phyloP scores from a whole-genome alignment of 2,329 filamentous ascomycete species.

The Aureobasidium sp. region DNA sequence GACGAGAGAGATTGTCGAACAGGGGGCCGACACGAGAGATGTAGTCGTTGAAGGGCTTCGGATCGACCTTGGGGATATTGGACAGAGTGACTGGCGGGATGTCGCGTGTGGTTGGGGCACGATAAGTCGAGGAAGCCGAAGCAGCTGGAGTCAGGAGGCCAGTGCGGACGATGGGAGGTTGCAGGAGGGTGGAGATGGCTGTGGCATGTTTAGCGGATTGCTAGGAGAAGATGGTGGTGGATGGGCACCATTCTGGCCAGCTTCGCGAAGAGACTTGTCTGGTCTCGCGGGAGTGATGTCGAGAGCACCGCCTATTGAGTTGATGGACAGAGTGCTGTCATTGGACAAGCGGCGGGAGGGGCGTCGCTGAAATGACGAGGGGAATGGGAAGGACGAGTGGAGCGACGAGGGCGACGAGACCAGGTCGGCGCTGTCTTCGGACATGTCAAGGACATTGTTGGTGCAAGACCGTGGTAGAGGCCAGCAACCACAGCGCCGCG shows the following conservation, averaged over 20 bases:
- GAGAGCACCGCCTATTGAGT: slow-evolving; percentile 73
- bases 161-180: slow-evolving; percentile 82
- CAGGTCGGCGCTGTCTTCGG: slow-evolving; percentile 42
- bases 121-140: slow-evolving; percentile 42
- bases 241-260: slow-evolving; percentile 69
- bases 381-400: slow-evolving; percentile 48
- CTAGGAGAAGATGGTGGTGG: neutral
- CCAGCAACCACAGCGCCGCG: neutral
- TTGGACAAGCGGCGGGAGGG: slow-evolving; percentile 67
- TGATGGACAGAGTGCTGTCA: slow-evolving; percentile 63
- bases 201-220: neutral
- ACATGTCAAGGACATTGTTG: slow-evolving; percentile 27
- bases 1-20: slow-evolving; percentile 81
- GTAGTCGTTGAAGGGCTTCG: slow-evolving; percentile 75
- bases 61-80: slow-evolving; percentile 76
- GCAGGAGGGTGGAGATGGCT: slow-evolving; percentile 91
- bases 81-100: slow-evolving; percentile 90
- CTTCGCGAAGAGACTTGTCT: slow-evolving; percentile 58
- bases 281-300: slow-evolving; percentile 58
- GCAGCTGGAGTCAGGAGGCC: slow-evolving; percentile 69
- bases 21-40: slow-evolving; percentile 76
- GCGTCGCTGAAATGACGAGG: slow-evolving; percentile 37
- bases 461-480: neutral
- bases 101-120: slow-evolving; percentile 35
- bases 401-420: slow-evolving; percentile 32